Base-by-base conservation (phyloP, 2,329 filamentous ascomycete genomes). In the Sodiomyces alkalinus region DNA sequence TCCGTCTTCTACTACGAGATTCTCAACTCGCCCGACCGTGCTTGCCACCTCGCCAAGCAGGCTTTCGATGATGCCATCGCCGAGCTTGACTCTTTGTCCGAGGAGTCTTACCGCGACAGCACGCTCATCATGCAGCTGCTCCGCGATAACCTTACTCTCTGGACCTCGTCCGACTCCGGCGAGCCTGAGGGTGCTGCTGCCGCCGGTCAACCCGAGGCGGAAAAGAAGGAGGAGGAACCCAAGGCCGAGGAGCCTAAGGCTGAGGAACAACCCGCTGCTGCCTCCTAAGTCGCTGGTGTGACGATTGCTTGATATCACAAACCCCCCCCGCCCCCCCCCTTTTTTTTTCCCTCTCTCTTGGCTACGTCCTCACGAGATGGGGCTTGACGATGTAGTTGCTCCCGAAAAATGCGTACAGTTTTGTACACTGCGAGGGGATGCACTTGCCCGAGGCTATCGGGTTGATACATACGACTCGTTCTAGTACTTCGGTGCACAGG, bases 1-100 rank as follows among this genome's bases (percentile, higher is more conserved):
- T 94, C 86, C 40, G 87, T 94, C 50, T 94, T 94, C 71, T 93
- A 93, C 75, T 93, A 94, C 62, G 90, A 94, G 73, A 94, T 94
- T 56, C 69, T 94, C 54, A 96, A 94, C 78, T 92, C 86, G 19
- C 87, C 86, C 50, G 86, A 94, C 62, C 83, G 81, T 54, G 87
- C 87, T 52, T 96, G 87, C 75, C 87, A 96, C 57, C 76, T 96
- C 43, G 87, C 87, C 61, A 96, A 96, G 76, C 87, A 96, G 69
- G 87, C 90, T 28, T 96, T 96, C 52, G 87, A 96, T 56, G 87
- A 94, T 58, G 87, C 87, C 50, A 94, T 96, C 56, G 87, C 87
- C 51, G 86, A 96, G 75, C 83, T 96, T 47, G 87, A 96, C 68
- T 92, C 85, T 28, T 71, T 96, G 41, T 92, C 83, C 35, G 87